Conservation (phyloP, 257 asterid genomes). For the Jacaranda mimosifolia region DNA sequence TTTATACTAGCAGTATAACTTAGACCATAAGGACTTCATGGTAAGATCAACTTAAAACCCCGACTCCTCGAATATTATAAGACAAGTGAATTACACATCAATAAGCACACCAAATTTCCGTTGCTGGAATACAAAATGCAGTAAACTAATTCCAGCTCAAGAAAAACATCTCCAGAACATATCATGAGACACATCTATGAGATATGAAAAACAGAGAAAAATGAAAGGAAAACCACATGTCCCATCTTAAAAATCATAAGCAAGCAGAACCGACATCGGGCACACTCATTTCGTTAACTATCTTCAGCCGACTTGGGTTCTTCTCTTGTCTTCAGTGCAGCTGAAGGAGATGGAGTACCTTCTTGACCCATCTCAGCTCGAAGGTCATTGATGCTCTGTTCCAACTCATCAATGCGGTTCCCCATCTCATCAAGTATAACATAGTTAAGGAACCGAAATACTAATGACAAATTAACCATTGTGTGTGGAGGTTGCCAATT, state of each 20-base stretch:
- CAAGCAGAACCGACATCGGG: conserved; percentile 10
- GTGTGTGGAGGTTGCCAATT: not conserved
- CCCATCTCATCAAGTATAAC: conserved; percentile 93
- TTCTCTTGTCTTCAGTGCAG: conserved; percentile 59
- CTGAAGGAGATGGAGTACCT: conserved; percentile 80
- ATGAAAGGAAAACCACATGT: not conserved
- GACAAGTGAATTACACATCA: not conserved
- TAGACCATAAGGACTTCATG: not conserved
- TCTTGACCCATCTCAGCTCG: conserved; percentile 91
- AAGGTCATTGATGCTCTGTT: conserved; percentile 92
- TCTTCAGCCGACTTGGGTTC: conserved; percentile 69
- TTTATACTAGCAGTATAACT: conserved; percentile 6
- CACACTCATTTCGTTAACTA: conserved; percentile 42
- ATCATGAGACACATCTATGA: not conserved
- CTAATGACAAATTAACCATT: not conserved
- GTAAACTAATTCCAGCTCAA: conserved; percentile 17
- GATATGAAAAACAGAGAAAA: conserved; percentile 17
- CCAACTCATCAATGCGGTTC: conserved; percentile 85
- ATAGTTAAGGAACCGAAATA: conserved; percentile 61
- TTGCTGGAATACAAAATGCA: conserved; percentile 13
- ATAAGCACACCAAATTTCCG: conserved; percentile 21
- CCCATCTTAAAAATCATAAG: conserved; percentile 24
- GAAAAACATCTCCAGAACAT: conserved; percentile 20
- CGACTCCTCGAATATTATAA: not conserved
- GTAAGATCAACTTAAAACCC: not conserved